Conservation (phyloP, 805 yeast genomes). For the Yarrowia hollandica region DNA sequence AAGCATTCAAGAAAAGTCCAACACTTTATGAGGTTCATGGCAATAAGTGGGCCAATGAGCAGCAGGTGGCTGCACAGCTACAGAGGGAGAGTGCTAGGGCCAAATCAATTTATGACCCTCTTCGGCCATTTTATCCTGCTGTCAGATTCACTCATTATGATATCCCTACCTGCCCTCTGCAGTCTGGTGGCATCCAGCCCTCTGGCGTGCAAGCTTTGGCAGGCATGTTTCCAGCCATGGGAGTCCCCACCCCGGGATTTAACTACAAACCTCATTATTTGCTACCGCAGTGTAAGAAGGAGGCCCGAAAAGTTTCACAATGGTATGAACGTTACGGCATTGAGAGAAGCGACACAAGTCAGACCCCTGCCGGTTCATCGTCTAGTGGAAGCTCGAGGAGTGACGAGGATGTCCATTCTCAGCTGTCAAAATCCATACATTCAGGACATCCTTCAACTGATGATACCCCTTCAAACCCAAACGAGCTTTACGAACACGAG, state of each 20-base stretch:
- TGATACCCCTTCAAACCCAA: background rate
- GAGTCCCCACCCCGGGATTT: background rate
- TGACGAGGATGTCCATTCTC: background rate
- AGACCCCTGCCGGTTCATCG: too few relatives aligned
- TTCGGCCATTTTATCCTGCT: conserved; percentile 29
- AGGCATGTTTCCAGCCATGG: conserved; percentile 15
- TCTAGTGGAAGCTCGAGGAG: background rate
- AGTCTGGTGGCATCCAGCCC: conserved; percentile 20
- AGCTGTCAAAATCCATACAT: background rate
- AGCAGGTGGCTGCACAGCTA: conserved; percentile 1
- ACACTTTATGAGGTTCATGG: conserved; percentile 9
- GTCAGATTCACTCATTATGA: conserved; percentile 34
- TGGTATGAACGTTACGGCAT: conserved; percentile 27
- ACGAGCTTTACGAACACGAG: background rate
- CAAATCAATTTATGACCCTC: background rate
- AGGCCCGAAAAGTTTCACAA: conserved; percentile 13
- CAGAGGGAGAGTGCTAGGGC: background rate
- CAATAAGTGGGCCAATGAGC: conserved; percentile 22
- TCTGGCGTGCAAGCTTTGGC: conserved; percentile 24
- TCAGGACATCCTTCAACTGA: too few relatives aligned
- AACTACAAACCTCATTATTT: conserved; percentile 23
- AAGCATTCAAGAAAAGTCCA: conserved; percentile 6
- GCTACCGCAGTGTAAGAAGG: conserved; percentile 32
- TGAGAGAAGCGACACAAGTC: background rate
- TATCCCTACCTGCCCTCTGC: conserved; percentile 32